These are phyloP conservation scores for Aspergillus transmontanensis DNA, from an alignment of 2,329 filamentous ascomycete genomes.

Conservation along the genomic window DNA sequence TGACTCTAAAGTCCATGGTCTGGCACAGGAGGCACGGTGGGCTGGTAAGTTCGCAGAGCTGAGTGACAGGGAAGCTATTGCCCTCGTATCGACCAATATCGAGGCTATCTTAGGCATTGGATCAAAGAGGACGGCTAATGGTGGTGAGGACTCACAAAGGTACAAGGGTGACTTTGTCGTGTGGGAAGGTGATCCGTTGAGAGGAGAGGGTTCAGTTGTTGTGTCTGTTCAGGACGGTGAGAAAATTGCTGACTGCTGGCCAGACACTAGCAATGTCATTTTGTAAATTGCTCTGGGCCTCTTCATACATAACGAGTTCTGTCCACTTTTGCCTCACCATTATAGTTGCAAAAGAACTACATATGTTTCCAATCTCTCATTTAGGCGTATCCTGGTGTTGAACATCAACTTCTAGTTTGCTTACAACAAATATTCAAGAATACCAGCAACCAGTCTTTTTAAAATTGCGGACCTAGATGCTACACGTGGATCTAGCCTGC, in stretches of 20 bases:
- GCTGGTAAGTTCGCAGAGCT: conserved; percentile 9
- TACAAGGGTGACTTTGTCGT: conserved; percentile 10
- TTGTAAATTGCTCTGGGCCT: not conserved
- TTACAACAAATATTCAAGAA: too few species aligned
- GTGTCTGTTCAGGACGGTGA: not conserved
- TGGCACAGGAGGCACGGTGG: conserved; percentile 12
- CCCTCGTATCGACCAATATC: conserved; percentile 11
- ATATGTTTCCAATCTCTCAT: too few species aligned
- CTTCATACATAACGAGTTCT: fast-evolving
- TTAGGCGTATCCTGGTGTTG: too few species aligned
- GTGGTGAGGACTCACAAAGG: not conserved
- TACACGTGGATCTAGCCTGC: too few species aligned
- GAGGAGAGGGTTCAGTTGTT: conserved; percentile 11
- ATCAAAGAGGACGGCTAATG: not conserved
- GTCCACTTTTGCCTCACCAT: too few species aligned
- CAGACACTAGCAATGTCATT: not conserved
- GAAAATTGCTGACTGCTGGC: not conserved
- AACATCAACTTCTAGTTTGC: too few species aligned
- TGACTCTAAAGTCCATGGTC: conserved; percentile 7
- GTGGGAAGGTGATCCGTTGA: conserved; percentile 16
- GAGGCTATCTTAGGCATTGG: not conserved
- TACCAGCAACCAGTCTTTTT: too few species aligned
- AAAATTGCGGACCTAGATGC: too few species aligned
- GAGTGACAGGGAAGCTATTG: conserved; percentile 6
- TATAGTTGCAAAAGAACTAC: too few species aligned